Percentiles rank a stretch among this genome's conserved stretches.
Conservation (phyloP, 2,329 filamentous ascomycete species). For the Fusarium bulbicola region DNA sequence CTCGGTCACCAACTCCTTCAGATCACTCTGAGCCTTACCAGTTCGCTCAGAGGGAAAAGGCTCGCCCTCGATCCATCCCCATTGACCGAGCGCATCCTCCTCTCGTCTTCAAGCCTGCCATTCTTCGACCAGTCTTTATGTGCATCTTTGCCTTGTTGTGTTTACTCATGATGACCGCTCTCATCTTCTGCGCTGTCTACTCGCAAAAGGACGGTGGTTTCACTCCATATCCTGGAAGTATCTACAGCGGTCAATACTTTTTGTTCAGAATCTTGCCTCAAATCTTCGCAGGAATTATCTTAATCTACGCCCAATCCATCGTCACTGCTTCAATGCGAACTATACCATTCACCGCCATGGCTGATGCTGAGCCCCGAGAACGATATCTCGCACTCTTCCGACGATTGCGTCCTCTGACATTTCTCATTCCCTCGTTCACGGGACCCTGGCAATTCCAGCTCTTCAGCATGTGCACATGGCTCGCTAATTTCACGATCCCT, state of each 20-base stretch:
- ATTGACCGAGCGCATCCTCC: conserved; percentile 53
- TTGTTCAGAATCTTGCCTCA: conserved; percentile 87
- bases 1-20: conserved; percentile 26
- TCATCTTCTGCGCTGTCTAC: conserved; percentile 78
- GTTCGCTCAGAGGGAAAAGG: conserved; percentile 39
- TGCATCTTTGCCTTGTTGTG: conserved; percentile 67
- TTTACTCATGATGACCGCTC: conserved; percentile 73
- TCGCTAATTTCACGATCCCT: conserved; percentile 81
- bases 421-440: conserved; percentile 66
- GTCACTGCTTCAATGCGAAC: conserved; percentile 79
- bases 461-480: conserved; percentile 76
- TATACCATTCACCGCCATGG: conserved; percentile 81
- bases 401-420: conserved; percentile 74
- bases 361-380: conserved; percentile 66
- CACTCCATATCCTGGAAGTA: conserved; percentile 69
- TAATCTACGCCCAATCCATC: conserved; percentile 81
- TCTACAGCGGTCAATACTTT: conserved; percentile 82
- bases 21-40: conserved; percentile 21
- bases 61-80: conserved; percentile 50
- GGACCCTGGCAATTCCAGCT: conserved; percentile 74
- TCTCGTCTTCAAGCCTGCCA: conserved; percentile 75
- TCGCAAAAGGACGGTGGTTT: conserved; percentile 71
- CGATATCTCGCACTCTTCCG: conserved; percentile 74
- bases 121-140: conserved; percentile 74
- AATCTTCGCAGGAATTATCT: conserved; percentile 73